Conservation (phyloP, 2,329 filamentous ascomycete genomes). For the Aspergillus candidus region DNA sequence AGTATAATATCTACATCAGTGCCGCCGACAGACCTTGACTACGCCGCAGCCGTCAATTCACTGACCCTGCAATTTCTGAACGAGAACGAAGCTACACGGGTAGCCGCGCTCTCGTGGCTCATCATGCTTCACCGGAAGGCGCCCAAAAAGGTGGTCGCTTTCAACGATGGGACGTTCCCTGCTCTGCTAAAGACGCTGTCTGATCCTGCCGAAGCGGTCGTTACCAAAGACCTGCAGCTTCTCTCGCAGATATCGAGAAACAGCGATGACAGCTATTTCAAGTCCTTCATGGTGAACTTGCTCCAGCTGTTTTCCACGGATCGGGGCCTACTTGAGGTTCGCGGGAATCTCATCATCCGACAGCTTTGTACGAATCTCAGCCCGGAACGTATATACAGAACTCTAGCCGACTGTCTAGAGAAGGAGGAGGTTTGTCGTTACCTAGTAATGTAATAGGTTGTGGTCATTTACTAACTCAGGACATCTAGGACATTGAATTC, state of each 20-base stretch:
- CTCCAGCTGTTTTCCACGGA: slow-evolving; percentile 95
- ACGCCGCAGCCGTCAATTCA: slow-evolving; percentile 87
- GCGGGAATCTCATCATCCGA: slow-evolving; percentile 92
- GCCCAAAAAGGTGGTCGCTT: slow-evolving; percentile 84
- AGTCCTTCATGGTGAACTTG: slow-evolving; percentile 95
- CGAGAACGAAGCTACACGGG: slow-evolving; percentile 90
- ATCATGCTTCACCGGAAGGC: slow-evolving; percentile 97
- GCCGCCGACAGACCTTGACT: slow-evolving; percentile 69
- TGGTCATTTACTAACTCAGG: slow-evolving; percentile 5
- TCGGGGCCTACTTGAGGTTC: slow-evolving; percentile 78
- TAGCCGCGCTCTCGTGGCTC: slow-evolving; percentile 89
- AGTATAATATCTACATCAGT: slow-evolving; percentile 42
- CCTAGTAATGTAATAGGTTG: neutral
- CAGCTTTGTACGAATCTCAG: slow-evolving; percentile 90
- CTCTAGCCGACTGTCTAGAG: slow-evolving; percentile 90
- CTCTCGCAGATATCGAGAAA: slow-evolving; percentile 94
- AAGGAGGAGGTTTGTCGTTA: slow-evolving; percentile 65
- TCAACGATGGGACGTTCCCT: slow-evolving; percentile 95
- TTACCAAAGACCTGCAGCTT: slow-evolving; percentile 87
- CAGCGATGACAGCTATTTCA: slow-evolving; percentile 95
- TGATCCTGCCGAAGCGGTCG: slow-evolving; percentile 89
- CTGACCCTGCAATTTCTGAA: slow-evolving; percentile 91
- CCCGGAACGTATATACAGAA: slow-evolving; percentile 91
- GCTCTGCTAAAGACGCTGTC: slow-evolving; percentile 93
- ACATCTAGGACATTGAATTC: slow-evolving; percentile 73